Percentiles rank a stretch among this genome's conserved stretches.
These are phyloP conservation scores for Pseudoneurospora amorphoporcata DNA, from an alignment of 495 filamentous ascomycete species.

Conservation along the genomic window DNA sequence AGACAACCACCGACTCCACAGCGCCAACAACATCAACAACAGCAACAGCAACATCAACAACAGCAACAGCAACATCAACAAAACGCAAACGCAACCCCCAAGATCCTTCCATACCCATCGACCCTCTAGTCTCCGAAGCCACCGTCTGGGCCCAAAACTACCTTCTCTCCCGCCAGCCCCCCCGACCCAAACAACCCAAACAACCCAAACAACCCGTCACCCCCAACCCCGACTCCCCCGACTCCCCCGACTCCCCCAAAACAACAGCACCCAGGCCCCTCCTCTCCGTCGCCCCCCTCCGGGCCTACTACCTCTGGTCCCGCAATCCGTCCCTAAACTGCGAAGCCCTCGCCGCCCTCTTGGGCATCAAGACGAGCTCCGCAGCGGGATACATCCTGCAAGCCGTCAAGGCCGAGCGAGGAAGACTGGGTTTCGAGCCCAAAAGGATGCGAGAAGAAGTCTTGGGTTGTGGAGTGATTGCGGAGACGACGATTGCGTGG, in stretches of 20 bases:
- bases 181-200: background rate
- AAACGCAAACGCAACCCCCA: background rate
- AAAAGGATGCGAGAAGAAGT: slow-evolving; percentile 25
- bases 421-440: slow-evolving; percentile 30
- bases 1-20: slow-evolving; percentile 1
- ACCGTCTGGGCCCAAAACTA: slow-evolving; percentile 25
- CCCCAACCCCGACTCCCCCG: too few relatives aligned
- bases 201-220: too few relatives aligned
- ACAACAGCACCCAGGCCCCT: background rate
- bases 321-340: slow-evolving; percentile 31
- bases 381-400: slow-evolving; percentile 41
- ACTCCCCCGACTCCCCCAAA: background rate
- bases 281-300: slow-evolving; percentile 27
- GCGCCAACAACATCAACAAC: background rate
- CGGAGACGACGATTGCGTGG: background rate
- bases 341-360: slow-evolving; percentile 33
- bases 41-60: background rate
- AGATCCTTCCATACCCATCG: slow-evolving; percentile 8
- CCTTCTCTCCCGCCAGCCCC: slow-evolving; percentile 8
- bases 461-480: slow-evolving; percentile 3
- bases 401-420: slow-evolving; percentile 29
- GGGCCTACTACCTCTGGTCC: slow-evolving; percentile 55
- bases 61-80: background rate
- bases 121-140: slow-evolving; percentile 26
- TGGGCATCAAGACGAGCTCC: slow-evolving; percentile 39